Conservation (phyloP, 2,329 filamentous ascomycete species). For the Rosellinia necatrix region DNA sequence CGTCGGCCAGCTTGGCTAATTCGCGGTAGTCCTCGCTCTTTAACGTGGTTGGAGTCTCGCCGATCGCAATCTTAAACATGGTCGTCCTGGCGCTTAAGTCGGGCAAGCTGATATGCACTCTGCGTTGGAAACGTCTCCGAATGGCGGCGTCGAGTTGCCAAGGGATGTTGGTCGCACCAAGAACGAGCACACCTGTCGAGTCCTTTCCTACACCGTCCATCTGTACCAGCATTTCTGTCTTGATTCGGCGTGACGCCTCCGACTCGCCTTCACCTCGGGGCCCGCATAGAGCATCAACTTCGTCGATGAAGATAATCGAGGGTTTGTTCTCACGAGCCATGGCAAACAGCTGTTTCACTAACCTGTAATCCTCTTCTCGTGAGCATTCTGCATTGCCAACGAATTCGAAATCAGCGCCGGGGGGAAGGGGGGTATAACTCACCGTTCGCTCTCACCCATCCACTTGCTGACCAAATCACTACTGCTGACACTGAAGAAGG, state of each 20-base stretch:
- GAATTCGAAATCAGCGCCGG: too few relatives aligned
- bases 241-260: constrained; percentile 95
- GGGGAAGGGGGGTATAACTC: constrained; percentile 35
- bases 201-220: constrained; percentile 99
- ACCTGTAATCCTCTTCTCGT: constrained; percentile 52
- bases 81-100: constrained; percentile 84
- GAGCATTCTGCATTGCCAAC: constrained; percentile 37
- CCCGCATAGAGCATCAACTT: constrained; percentile 95
- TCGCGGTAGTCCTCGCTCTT: constrained; percentile 77
- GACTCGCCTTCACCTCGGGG: constrained; percentile 94
- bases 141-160: constrained; percentile 98
- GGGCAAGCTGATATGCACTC: constrained; percentile 93
- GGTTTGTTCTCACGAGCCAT: constrained; percentile 99
- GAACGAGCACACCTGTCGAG: constrained; percentile 87
- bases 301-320: constrained; percentile 98
- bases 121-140: constrained; percentile 89
- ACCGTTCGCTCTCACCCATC: constrained; percentile 99
- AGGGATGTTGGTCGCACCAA: constrained; percentile 97
- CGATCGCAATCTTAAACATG: constrained; percentile 97
- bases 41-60: constrained; percentile 86
- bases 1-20: constrained; percentile 82
- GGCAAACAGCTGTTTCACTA: constrained; percentile 95
- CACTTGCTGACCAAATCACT: constrained; percentile 98
- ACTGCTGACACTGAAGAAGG: constrained; percentile 98
- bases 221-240: constrained; percentile 96